Evolutionary conservation across 164 flowering plant species (phyloP).

Genomic region (Tinospora cordifolia): DNA sequence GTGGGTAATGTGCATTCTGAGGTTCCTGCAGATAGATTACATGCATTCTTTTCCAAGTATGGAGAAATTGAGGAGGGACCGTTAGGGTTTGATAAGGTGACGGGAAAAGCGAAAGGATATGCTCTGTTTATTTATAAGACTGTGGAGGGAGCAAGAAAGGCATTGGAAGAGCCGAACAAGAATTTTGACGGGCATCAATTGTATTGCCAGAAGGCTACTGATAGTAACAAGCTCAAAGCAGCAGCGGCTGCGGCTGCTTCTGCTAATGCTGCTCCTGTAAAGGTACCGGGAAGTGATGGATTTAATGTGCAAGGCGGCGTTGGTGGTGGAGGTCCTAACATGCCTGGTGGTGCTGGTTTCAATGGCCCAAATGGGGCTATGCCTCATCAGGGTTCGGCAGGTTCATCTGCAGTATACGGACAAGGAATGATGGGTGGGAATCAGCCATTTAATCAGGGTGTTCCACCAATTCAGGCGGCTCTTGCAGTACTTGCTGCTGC

Average conservation of each 20-base stretch:
- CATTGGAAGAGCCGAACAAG: constrained; percentile 32
- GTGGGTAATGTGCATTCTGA: constrained; percentile 30
- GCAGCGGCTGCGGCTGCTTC: not conserved
- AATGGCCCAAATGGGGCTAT: constrained; percentile 11
- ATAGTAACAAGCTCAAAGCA: constrained; percentile 18
- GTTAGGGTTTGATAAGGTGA: constrained; percentile 30
- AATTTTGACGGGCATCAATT: constrained; percentile 30
- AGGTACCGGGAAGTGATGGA: not conserved
- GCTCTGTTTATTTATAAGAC: constrained; percentile 32
- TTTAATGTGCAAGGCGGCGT: not conserved
- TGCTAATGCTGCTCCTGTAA: not conserved
- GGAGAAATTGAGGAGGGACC: constrained; percentile 42
- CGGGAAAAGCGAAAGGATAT: constrained; percentile 35
- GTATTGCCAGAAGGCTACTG: constrained; percentile 32
- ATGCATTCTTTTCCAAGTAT: constrained; percentile 24
- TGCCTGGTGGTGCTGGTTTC: constrained; percentile 11
- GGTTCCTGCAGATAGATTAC: constrained; percentile 18
- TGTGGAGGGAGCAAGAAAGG: constrained; percentile 28
- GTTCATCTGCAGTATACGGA: constrained; percentile 15
- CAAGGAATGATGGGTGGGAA: constrained; percentile 21
- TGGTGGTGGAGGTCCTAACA: constrained; percentile 14
- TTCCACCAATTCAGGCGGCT: constrained; percentile 22
- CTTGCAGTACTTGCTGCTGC: constrained; percentile 30
- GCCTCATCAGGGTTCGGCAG: constrained; percentile 11
- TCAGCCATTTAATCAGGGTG: constrained; percentile 19